A percentile compares a stretch with the other conserved stretches of the same genome.
phyloP scores from a whole-genome alignment of 176 grass and related monocot species.

The Carex cristatella region DNA sequence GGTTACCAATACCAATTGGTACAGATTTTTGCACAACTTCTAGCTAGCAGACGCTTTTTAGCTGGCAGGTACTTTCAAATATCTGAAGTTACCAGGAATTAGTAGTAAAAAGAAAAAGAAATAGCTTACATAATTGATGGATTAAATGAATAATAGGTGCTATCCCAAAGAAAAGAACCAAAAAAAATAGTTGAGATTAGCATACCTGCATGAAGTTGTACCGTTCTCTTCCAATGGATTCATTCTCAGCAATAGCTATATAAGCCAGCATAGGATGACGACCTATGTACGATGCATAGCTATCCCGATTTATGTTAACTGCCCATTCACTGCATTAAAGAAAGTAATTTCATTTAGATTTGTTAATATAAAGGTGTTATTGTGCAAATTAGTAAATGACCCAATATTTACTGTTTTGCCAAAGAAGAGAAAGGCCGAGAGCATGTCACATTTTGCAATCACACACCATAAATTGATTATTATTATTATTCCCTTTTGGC shows the following conservation, averaged over 20 bases:
- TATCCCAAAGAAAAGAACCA: neutral
- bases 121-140: neutral
- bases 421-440: neutral
- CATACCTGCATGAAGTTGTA: slow-evolving; percentile 86
- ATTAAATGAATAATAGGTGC: neutral
- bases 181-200: neutral
- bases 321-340: slow-evolving; percentile 75
- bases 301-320: slow-evolving; percentile 74
- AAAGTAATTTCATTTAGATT: slow-evolving; percentile 6
- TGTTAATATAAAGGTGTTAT: neutral
- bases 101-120: neutral
- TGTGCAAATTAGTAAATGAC: neutral
- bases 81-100: neutral
- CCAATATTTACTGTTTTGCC: neutral
- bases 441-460: neutral
- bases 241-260: slow-evolving; percentile 76
- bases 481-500: neutral
- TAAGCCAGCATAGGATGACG: slow-evolving; percentile 77
- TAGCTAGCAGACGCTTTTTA: no score
- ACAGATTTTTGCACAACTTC: no score
- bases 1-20: neutral
- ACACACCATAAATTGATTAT: neutral
- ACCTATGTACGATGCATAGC: slow-evolving; percentile 79
- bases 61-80: neutral
- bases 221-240: slow-evolving; percentile 83